Conservation (phyloP, 306 rosid genomes). For the Cucumis melo region DNA sequence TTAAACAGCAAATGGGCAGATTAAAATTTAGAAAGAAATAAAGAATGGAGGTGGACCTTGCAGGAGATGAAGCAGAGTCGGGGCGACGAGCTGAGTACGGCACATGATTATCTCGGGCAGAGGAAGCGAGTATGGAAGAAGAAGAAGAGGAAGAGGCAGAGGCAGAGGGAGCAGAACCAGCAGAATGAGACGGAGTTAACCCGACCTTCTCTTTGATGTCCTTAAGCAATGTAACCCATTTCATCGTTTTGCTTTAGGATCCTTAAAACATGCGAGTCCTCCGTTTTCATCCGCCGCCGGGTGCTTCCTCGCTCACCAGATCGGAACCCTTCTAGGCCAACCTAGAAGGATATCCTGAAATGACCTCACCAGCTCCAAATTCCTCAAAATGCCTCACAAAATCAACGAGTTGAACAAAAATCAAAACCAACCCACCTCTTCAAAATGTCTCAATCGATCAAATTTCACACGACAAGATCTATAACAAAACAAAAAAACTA, state of each 20-base stretch:
- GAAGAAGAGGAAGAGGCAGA: constrained; percentile 13
- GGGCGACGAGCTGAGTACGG: constrained; percentile 33
- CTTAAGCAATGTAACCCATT: constrained; percentile 96
- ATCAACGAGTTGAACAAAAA: neutral
- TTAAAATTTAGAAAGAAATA: neutral
- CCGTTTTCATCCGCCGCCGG: constrained; percentile 58
- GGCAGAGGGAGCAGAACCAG: constrained; percentile 23
- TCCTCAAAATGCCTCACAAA: constrained; percentile 7
- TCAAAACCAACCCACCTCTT: constrained; percentile 21
- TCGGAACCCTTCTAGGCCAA: constrained; percentile 35
- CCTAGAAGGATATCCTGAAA: constrained; percentile 29
- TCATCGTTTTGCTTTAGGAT: constrained; percentile 73
- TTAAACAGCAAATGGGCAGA: neutral
- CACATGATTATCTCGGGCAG: constrained; percentile 40
- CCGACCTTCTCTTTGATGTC: constrained; percentile 99
- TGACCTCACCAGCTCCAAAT: constrained; percentile 10
- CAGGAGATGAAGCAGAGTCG: constrained; percentile 39
- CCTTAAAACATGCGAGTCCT: constrained; percentile 31
- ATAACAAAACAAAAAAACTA: neutral
- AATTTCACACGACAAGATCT: constrained; percentile 37
- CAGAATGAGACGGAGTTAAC: constrained; percentile 46
- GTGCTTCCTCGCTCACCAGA: constrained; percentile 31
- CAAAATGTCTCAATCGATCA: constrained; percentile 28
- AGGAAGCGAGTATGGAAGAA: constrained; percentile 13
- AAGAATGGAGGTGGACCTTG: constrained; percentile 33